A percentile compares a stretch with the other conserved stretches of the same genome.
phyloP scores from a whole-genome alignment of 2,329 filamentous ascomycete genomes.

The Aureobasidium leucospermi region DNA sequence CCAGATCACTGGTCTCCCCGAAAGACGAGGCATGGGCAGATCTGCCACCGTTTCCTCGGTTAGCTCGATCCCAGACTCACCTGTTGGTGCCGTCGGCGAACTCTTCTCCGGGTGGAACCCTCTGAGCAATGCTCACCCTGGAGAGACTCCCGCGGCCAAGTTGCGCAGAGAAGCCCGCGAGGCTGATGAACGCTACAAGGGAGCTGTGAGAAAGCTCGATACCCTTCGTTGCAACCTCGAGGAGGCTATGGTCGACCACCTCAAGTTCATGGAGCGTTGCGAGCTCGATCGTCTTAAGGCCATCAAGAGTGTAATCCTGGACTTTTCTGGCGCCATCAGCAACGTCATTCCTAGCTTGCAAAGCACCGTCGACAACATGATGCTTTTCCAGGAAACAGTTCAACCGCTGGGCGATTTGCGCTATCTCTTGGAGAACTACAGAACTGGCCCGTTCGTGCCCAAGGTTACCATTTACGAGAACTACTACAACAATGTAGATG shows the following conservation, averaged over 20 bases:
- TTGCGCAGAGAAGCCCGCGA: conserved; percentile 83
- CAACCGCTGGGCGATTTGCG: conserved; percentile 83
- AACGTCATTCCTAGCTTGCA: conserved; percentile 96
- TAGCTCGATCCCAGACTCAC: conserved; percentile 34
- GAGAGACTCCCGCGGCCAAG: conserved; percentile 82
- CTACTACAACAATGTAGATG: conserved; percentile 97
- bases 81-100: conserved; percentile 77
- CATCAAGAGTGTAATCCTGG: conserved; percentile 94
- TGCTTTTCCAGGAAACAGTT: conserved; percentile 98
- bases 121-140: conserved; percentile 81
- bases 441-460: conserved; percentile 85
- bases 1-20: conserved; percentile 75
- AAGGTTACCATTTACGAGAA: conserved; percentile 94
- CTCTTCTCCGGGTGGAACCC: conserved; percentile 91
- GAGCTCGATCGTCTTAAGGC: conserved; percentile 94
- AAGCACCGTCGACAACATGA: conserved; percentile 95
- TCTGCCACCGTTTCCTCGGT: conserved; percentile 62
- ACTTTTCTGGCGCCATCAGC: conserved; percentile 94
- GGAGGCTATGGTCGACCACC: conserved; percentile 84
- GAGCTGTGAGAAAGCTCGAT: conserved; percentile 76
- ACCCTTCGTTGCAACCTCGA: conserved; percentile 89
- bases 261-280: conserved; percentile 94
- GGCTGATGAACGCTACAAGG: conserved; percentile 89
- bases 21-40: conserved; percentile 73
- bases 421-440: conserved; percentile 93